A percentile compares a stretch with the other conserved stretches of the same genome.
These are phyloP conservation scores for Austroboletus olivaceoglutinosus DNA, from an alignment of 1,284 basidiomycete species.

Conservation along the genomic window DNA sequence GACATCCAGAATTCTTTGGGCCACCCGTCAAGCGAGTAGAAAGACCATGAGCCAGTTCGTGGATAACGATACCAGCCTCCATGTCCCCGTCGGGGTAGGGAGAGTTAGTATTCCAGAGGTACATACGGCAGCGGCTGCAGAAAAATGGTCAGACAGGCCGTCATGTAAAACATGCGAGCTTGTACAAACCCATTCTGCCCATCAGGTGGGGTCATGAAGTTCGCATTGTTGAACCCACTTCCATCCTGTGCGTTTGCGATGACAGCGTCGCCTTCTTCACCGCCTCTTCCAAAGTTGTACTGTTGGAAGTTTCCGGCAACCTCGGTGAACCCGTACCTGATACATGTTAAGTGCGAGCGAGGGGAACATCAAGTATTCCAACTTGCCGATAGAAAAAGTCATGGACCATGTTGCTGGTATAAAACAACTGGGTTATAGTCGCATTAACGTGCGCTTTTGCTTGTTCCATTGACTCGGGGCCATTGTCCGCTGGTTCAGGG, in stretches of 20 bases:
- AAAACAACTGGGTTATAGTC: slow-evolving; percentile 88
- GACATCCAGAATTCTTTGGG: slow-evolving; percentile 87
- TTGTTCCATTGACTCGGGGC: slow-evolving; percentile 53
- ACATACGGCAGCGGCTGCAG: slow-evolving; percentile 94
- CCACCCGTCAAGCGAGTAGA: slow-evolving; percentile 94
- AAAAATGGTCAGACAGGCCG: slow-evolving; percentile 22
- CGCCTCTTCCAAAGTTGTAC: slow-evolving; percentile 91
- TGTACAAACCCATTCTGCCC: slow-evolving; percentile 50
- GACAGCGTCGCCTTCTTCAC: slow-evolving; percentile 83
- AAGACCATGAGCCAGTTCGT: slow-evolving; percentile 86
- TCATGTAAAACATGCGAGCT: neutral
- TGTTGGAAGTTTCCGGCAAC: slow-evolving; percentile 96
- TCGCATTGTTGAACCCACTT: slow-evolving; percentile 87
- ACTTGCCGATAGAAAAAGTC: slow-evolving; percentile 67
- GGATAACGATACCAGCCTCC: slow-evolving; percentile 92
- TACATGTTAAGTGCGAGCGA: slow-evolving; percentile 6
- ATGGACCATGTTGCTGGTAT: slow-evolving; percentile 84
- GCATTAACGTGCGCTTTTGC: slow-evolving; percentile 83
- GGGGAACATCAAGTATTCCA: slow-evolving; percentile 9
- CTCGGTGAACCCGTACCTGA: slow-evolving; percentile 86
- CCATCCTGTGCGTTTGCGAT: slow-evolving; percentile 96
- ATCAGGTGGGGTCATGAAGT: slow-evolving; percentile 80
- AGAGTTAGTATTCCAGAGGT: slow-evolving; percentile 87
- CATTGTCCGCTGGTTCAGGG: slow-evolving; percentile 49
- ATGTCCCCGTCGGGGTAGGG: slow-evolving; percentile 94